Base-by-base conservation (phyloP, 192 early-diverging fungal species). In the Spizellomyces punctatus region DNA sequence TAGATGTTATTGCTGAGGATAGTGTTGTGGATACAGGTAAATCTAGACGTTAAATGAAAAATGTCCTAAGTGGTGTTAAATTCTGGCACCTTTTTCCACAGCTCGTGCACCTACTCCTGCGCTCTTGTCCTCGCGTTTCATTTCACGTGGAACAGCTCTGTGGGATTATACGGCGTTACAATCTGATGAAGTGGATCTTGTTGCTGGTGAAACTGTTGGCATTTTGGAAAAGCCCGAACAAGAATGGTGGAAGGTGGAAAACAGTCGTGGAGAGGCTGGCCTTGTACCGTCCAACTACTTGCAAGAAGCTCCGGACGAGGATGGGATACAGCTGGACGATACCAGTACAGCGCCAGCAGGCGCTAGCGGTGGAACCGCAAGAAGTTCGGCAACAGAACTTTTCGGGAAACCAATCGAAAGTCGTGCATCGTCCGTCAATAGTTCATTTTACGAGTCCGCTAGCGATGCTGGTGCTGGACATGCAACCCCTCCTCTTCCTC, bases 281-380 rank as follows among this genome's bases (percentile, higher is more conserved):
- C 58, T 86, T n/a, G 83, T 86, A 21, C 85, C 85, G 14, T 63
- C 74, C n/a, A 76, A 42, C 16, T 86, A 82, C 52, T 46, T 86
- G 17, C 44, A 70, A 46, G 71, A 77, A 58, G 41, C 74, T 6
- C 43, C 69, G 49, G 54, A 54, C 50, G 63, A 62, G 70, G 65
- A 49, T 43, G 48, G 16, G 22, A 8, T 8, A 12, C 59, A 61
- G 59, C 16, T 22, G 27, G 12, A 61, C 19, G 17, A 61, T 14
- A 22, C 16, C 19, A 14, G 41, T 17, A 36, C 41, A 14, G 59
- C 16, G 2, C 12, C 12, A 36, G 19, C 59, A 12, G 59, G 16
- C 22, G 16, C n/a, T 17, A 46, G 14, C 12, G 36, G 36, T 46
- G n/a, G 16, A 36, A 65, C n/a, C 63, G 47, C n/a, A 5, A 12